Base-by-base conservation (phyloP, 257 asterid species). In the Thymus quinquecostatus region DNA sequence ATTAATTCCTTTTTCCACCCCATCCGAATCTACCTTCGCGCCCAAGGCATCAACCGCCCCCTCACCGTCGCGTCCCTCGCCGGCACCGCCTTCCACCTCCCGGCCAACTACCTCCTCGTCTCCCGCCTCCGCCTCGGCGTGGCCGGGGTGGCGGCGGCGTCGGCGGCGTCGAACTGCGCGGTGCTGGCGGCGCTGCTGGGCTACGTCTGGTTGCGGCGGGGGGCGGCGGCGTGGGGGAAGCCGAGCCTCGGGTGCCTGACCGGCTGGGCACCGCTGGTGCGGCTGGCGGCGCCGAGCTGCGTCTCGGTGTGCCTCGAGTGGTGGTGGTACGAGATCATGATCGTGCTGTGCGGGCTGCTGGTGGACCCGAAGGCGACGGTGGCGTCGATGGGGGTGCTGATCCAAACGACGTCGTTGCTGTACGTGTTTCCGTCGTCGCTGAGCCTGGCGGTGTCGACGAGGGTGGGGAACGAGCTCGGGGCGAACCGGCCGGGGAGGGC, bases 311-410 rank as follows among this genome's bases (percentile, higher is more conserved):
- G 97, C 77, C 83, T 91, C 0, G 97, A 91, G 68, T 91, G 97
- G 96, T 91, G 97, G 97, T 90, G 97, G 97, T 90, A 90, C 7
- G 97, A 90, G 84, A 86, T 90, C 82, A 88, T 90, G 92, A 91
- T 85, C 1, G 82, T 91, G 50, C 43, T 91, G 40, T 88, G 97
- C 54, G 97, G 97, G 54, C 86, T 91, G 2, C 58, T 91, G 3
- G 85, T 72, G 82, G 94, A 88, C 88, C 97, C 97, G 21, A 85
- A 62, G 51, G 90, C 96, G 47, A 82, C 89, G 14, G 94, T 91
- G 81, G 97, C 96, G 10, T 85, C 97, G 0, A 91, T 91, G 97
- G 97, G 97, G 0, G 83, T 91, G 0, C 27, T 91, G 73, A 91
- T 91, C 8, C 97, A 91, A 34, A 88, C 96, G 67, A 91, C 97